Evolutionary conservation across 176 grass and related monocot species (phyloP).

Genomic region (Musa troglodytarum): DNA sequence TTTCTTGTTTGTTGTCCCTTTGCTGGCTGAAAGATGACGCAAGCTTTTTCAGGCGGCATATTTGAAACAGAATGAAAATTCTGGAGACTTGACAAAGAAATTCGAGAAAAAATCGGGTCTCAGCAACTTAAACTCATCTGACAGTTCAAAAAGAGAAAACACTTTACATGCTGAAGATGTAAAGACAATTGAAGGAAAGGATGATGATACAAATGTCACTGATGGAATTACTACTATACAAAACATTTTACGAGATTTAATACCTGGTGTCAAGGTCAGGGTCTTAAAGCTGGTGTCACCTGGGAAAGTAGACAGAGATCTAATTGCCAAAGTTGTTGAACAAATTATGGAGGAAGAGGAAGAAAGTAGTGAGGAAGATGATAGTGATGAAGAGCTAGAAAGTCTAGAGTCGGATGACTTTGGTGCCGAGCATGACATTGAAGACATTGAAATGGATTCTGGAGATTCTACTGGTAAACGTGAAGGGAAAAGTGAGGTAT

Average conservation of each 20-base stretch:
- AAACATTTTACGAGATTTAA: conserved; percentile 45
- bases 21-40: neutral
- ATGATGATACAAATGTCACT: conserved; percentile 41
- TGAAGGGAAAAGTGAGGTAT: conserved; percentile 47
- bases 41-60: conserved; percentile 63
- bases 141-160: conserved; percentile 42
- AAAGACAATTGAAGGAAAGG: conserved; percentile 47
- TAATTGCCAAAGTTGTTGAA: conserved; percentile 81
- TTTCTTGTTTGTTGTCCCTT: conserved; percentile 1
- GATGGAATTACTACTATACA: conserved; percentile 44
- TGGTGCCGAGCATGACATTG: conserved; percentile 50
- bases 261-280: conserved; percentile 51
- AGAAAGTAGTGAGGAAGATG: conserved; percentile 33
- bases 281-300: conserved; percentile 68
- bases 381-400: conserved; percentile 43
- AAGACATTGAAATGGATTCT: conserved; percentile 45
- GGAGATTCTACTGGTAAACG: conserved; percentile 34
- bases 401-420: conserved; percentile 40
- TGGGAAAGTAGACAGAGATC: conserved; percentile 60
- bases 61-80: conserved; percentile 58
- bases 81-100: conserved; percentile 31
- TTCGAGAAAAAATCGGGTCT: conserved; percentile 36
- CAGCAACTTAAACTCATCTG: conserved; percentile 44
- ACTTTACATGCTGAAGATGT: conserved; percentile 24
- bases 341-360: conserved; percentile 69